A percentile compares a stretch with the other conserved stretches of the same genome.
phyloP scores from a whole-genome alignment of 768 basidiomycete species.

The Neoboletus brunneissimus region DNA sequence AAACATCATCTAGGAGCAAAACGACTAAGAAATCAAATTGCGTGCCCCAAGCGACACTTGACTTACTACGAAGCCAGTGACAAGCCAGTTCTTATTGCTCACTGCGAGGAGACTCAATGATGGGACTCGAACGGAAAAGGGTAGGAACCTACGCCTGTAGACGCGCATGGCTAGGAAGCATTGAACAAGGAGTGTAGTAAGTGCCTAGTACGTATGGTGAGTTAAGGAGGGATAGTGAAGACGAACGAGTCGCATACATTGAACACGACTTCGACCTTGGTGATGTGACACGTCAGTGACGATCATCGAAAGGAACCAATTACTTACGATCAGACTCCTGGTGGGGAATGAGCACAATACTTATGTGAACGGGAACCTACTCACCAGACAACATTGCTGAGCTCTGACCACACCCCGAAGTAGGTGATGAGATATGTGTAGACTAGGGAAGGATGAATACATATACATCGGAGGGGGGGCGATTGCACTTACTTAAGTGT shows the following conservation, averaged over 20 bases:
- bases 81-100: slow-evolving; percentile 43
- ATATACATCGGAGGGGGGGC: not conserved
- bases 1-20: slow-evolving; percentile 19
- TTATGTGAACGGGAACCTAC: slow-evolving; percentile 11
- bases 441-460: slow-evolving; percentile 30
- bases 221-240: not conserved
- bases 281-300: slow-evolving; percentile 4
- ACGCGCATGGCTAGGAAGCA: slow-evolving; percentile 51
- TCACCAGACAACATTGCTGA: slow-evolving; percentile 42
- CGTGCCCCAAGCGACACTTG: not conserved
- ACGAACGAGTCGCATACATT: slow-evolving; percentile 32
- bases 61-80: slow-evolving; percentile 33
- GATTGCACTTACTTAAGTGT: slow-evolving; percentile 40
- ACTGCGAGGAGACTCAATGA: slow-evolving; percentile 33
- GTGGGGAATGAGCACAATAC: not conserved
- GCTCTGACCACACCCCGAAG: slow-evolving; percentile 30
- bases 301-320: not conserved
- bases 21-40: not conserved
- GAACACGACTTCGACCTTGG: slow-evolving; percentile 48
- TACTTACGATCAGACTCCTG: slow-evolving; percentile 26
- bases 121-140: not conserved
- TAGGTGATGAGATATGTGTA: slow-evolving; percentile 49
- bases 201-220: slow-evolving; percentile 18
- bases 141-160: slow-evolving; percentile 41
- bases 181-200: slow-evolving; percentile 53